These are phyloP conservation scores for Nepenthes mirabilis DNA, from an alignment of 148 eudicot species.

Conservation along the genomic window DNA sequence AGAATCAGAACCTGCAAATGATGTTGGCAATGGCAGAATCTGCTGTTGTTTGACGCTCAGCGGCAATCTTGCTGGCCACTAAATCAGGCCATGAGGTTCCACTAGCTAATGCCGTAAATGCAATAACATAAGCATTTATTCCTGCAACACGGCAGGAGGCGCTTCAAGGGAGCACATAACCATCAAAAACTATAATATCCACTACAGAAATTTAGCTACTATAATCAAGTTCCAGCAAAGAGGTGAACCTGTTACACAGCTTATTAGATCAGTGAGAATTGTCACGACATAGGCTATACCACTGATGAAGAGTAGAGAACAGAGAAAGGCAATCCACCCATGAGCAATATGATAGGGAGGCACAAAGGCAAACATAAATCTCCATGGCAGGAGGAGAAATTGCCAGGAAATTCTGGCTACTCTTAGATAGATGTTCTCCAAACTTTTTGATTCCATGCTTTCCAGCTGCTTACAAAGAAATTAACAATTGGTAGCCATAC, in stretches of 20 bases:
- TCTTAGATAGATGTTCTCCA: constrained; percentile 15
- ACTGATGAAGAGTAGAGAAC: constrained; percentile 61
- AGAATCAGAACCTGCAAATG: constrained; percentile 18
- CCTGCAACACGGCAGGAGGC: constrained; percentile 26
- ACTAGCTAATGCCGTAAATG: constrained; percentile 73
- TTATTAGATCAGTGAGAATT: constrained; percentile 58
- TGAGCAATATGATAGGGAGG: constrained; percentile 74
- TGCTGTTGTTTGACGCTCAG: constrained; percentile 83
- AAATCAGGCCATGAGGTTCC: constrained; percentile 99
- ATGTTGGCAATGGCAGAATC: constrained; percentile 95
- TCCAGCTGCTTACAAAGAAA: constrained; percentile 38
- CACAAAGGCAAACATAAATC: constrained; percentile 62
- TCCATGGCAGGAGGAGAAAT: constrained; percentile 63
- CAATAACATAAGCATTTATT: constrained; percentile 68
- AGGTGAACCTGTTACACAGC: constrained; percentile 73
- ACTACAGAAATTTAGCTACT: not conserved
- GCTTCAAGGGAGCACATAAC: no score
- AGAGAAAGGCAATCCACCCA: constrained; percentile 89
- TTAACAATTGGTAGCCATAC: constrained; percentile 3
- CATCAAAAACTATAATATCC: not conserved
- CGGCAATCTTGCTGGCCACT: constrained; percentile 93
- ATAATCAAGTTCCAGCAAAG: not conserved
- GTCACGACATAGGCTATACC: constrained; percentile 77
- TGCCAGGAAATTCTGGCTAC: constrained; percentile 39
- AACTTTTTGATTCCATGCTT: constrained; percentile 22